Conservation (phyloP, 306 rosid species). For the Ammopiptanthus mongolicus region DNA sequence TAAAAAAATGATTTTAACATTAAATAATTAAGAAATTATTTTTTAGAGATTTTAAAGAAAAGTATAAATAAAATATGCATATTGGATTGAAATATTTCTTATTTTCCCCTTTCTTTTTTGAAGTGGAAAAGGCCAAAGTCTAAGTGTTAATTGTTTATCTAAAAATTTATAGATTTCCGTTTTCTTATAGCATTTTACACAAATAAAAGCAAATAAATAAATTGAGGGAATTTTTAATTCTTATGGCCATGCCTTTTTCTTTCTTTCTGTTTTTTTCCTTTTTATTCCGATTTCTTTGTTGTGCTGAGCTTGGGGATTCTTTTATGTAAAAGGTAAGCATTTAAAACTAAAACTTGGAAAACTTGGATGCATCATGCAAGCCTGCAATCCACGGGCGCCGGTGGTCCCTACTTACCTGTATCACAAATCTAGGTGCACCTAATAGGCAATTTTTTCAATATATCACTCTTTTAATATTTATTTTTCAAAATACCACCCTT, state of each 20-base stretch:
- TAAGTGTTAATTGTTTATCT: not conserved
- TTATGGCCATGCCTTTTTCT: constrained; percentile 14
- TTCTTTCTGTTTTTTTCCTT: no score
- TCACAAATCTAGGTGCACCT: not conserved
- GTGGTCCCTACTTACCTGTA: not conserved
- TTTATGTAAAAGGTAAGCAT: not conserved
- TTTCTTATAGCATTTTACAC: not conserved
- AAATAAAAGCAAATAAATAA: not conserved
- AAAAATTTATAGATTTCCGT: not conserved
- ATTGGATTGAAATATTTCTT: no score
- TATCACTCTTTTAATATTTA: no score
- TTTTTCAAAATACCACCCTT: no score
- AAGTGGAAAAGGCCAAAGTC: no score
- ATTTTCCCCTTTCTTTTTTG: no score
- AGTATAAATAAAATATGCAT: no score
- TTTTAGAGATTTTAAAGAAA: no score
- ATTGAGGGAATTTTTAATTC: not conserved
- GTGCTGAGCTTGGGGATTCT: not conserved
- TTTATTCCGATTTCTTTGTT: not conserved
- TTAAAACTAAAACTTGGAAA: no score
- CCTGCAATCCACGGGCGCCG: not conserved
- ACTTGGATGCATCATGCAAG: not conserved
- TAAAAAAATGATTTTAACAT: no score
- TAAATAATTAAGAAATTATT: no score
- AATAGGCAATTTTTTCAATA: no score